Conservation (phyloP, 768 basidiomycete genomes). For the Russula vinacea region DNA sequence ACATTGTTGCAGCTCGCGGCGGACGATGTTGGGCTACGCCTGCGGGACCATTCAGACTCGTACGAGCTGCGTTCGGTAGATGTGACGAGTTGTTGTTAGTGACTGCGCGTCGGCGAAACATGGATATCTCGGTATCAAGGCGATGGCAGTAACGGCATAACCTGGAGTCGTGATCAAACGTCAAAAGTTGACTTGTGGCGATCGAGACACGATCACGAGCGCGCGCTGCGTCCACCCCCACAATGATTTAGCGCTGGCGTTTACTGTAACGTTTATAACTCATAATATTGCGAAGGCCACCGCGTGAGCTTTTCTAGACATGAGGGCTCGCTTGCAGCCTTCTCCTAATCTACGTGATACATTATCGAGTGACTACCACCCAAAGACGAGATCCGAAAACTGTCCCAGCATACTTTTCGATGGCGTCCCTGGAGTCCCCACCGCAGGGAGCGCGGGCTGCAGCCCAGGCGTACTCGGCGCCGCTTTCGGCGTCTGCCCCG, state of each 20-base stretch:
- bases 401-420: conserved; percentile 66
- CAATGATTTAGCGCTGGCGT: not conserved
- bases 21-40: not conserved
- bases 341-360: conserved; percentile 2
- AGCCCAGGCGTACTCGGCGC: conserved; percentile 15
- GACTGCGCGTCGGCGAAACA: conserved; percentile 23
- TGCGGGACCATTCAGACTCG: not conserved
- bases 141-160: not conserved
- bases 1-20: not conserved
- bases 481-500: conserved; percentile 33
- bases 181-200: not conserved
- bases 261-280: too few relatives aligned
- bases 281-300: too few relatives aligned
- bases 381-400: conserved; percentile 69
- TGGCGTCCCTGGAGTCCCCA: conserved; percentile 36
- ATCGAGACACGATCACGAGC: not conserved
- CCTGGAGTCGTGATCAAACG: not conserved
- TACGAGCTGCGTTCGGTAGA: not conserved
- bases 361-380: conserved; percentile 11
- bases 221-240: not conserved
- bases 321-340: not conserved
- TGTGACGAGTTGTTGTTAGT: conserved; percentile 4
- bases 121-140: conserved; percentile 3
- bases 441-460: conserved; percentile 30
- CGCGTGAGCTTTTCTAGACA: not conserved